A percentile compares a stretch with the other conserved stretches of the same genome.
Conservation (phyloP, 495 filamentous ascomycete genomes). For the Mycothermus thermophilus region DNA sequence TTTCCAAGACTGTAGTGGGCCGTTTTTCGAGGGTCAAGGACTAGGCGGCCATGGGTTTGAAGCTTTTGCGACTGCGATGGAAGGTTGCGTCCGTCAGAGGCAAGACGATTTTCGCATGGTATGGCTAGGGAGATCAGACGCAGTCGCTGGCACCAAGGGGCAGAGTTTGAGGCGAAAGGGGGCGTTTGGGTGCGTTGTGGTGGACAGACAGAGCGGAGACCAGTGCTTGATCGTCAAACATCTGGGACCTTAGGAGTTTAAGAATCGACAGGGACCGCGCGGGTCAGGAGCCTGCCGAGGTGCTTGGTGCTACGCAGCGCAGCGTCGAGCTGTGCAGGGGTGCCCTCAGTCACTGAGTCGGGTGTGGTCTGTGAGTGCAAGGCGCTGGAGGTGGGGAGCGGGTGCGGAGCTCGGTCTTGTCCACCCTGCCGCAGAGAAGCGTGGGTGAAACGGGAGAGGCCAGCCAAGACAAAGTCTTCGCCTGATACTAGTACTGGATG, state of each 20-base stretch:
- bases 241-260: constrained; percentile 30
- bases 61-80: too few relatives aligned
- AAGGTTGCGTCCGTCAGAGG: constrained; percentile 1
- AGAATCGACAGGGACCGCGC: constrained; percentile 26
- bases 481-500: too few relatives aligned
- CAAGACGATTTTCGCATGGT: constrained; percentile 20
- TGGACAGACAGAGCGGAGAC: constrained; percentile 21
- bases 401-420: too few relatives aligned
- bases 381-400: too few relatives aligned
- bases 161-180: constrained; percentile 20
- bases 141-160: constrained; percentile 22
- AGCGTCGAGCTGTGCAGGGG: constrained; percentile 12
- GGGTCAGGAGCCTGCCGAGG: constrained; percentile 4
- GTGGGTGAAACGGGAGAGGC: too few relatives aligned
- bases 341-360: too few relatives aligned
- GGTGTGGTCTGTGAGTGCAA: too few relatives aligned
- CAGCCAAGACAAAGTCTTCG: too few relatives aligned
- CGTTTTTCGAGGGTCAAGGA: constrained; percentile 3
- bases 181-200: constrained; percentile 17
- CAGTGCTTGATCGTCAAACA: constrained; percentile 22
- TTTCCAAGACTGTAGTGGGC: constrained; percentile 7
- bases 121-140: constrained; percentile 32
- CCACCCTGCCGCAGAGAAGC: too few relatives aligned
- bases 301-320: constrained; percentile 7
- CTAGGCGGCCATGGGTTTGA: constrained; percentile 12